Evolutionary conservation across 1,139 yeast species (phyloP).

Genomic region (Candida sanyaensis): DNA sequence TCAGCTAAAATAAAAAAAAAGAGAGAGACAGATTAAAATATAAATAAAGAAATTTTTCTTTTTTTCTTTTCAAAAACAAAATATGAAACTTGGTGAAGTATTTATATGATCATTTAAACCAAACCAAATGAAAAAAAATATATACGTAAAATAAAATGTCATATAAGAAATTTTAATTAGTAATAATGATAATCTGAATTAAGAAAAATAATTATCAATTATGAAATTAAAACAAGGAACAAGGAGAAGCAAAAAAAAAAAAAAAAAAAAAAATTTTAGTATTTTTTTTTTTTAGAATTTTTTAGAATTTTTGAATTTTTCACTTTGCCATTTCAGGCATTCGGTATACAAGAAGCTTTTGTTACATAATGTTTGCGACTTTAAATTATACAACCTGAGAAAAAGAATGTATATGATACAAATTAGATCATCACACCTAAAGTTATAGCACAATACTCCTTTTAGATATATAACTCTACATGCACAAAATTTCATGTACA

Average conservation of each 20-base stretch:
- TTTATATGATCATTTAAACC: neutral
- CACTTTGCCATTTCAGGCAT: neutral
- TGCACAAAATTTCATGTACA: neutral
- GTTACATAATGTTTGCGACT: too few species aligned
- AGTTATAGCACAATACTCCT: neutral
- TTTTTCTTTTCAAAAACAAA: neutral
- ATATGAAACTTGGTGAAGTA: neutral
- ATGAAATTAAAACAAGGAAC: conserved; percentile 1
- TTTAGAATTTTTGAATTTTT: too few species aligned
- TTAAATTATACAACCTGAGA: too few species aligned
- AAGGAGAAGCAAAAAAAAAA: too few species aligned
- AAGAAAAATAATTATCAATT: neutral
- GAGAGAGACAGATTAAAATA: neutral
- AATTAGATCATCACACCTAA: neutral
- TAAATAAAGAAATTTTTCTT: neutral
- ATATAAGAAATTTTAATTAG: neutral
- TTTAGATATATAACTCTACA: neutral
- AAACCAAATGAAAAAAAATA: neutral
- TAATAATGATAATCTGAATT: neutral
- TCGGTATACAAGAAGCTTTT: neutral
- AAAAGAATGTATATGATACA: neutral
- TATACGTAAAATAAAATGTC: neutral
- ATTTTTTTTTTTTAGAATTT: too few species aligned
- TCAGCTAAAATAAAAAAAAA: neutral
- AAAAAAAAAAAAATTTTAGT: too few species aligned